Base-by-base conservation (phyloP, 495 filamentous ascomycete genomes). In the Letharia lupina region DNA sequence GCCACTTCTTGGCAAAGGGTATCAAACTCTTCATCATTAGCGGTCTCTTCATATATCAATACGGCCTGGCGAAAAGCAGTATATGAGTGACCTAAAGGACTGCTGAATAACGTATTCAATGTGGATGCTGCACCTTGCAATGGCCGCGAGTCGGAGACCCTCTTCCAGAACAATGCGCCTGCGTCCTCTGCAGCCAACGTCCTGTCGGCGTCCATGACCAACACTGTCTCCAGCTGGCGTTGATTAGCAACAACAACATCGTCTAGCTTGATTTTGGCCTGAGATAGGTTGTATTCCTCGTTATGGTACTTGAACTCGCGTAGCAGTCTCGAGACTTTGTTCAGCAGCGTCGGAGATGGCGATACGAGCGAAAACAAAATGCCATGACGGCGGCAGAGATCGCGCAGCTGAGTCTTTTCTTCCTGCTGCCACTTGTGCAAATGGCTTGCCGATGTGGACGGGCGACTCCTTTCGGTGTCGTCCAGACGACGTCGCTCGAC, bases 131-230 rank as follows among this genome's bases (percentile, higher is more conserved):
- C 61, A 16, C 64, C 59, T 1, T 62, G 54, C 64, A 41, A 61
- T 39, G 37, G 35, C n/a, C 9, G 20, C 62, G 54, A 61, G 62
- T 63, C 48, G 23, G 69, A 67, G 33, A 72, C 62, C 13, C 50
- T 72, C 50, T 79, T 57, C 82, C 82, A 88, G 73, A 84, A 87
- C 63, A 83, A 50, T 6, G 40, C 67, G 23, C 84, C 83, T 16
- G 83, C 82, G 67, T 90, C 86, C 56, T 78, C 63, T 28, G 79
- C 67, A 58, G 80, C 73, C 65, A 90, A 72, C 0, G 85, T 88
- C 65, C 72, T 83, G 67, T 89, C 85, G 6, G 73, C 85, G 67
- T 89, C 86, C 40, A 89, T 65, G 2, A 85, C 78, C 61, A 88
- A 65, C 52, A 84, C 70, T 1, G 77, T 84, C 65, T 80, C 65